Conservation (phyloP, 371 early-diverging fungal species). For the Ordospora colligata region DNA sequence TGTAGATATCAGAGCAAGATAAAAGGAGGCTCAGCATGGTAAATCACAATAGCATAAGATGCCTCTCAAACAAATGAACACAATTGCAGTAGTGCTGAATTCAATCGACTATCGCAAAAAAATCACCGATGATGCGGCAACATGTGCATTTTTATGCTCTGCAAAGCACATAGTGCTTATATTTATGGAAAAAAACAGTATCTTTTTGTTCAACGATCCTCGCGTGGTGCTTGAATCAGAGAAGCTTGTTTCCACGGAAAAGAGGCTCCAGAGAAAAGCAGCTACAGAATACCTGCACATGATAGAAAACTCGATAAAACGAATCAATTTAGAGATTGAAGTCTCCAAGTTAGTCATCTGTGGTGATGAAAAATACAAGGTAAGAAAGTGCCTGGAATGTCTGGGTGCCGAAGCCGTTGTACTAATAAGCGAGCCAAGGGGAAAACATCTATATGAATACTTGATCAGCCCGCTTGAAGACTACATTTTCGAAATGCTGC, state of each 20-base stretch:
- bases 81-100: neutral
- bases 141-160: neutral
- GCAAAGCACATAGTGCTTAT: slow-evolving; percentile 1
- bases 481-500: neutral
- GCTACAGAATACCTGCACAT: neutral
- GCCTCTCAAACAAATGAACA: neutral
- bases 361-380: slow-evolving; percentile 1
- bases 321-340: neutral
- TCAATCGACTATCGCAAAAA: neutral
- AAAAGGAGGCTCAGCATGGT: too few relatives aligned
- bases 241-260: neutral
- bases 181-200: slow-evolving; percentile 3
- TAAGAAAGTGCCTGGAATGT: neutral
- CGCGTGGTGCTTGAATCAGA: neutral
- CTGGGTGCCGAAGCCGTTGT: neutral
- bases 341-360: neutral
- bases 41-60: too few relatives aligned
- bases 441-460: neutral
- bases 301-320: neutral
- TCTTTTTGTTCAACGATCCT: neutral
- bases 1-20: too few relatives aligned
- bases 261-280: slow-evolving; percentile 5
- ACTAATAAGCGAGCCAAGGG: neutral
- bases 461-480: neutral
- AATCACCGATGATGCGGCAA: neutral